These are phyloP conservation scores for Nyssa sinensis DNA, from an alignment of 148 eudicot species.

Conservation along the genomic window DNA sequence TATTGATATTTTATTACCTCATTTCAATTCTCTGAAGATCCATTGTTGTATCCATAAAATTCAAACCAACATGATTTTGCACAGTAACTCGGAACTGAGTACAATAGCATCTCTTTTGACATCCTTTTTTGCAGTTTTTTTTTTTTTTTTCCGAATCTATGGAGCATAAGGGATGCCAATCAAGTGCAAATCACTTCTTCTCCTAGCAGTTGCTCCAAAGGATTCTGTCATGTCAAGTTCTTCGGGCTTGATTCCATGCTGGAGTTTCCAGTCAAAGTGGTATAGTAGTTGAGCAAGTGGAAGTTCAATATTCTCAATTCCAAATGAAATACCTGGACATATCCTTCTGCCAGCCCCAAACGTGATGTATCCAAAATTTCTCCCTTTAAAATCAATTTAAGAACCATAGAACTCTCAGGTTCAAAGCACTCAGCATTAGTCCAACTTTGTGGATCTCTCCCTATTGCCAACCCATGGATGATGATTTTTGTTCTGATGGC, in stretches of 20 bases:
- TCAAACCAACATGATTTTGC: not conserved
- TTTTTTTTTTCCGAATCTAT: not conserved
- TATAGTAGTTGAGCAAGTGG: constrained; percentile 18
- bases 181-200: constrained; percentile 17
- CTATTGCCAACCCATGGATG: constrained; percentile 32
- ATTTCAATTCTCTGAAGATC: not conserved
- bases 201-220: constrained; percentile 10
- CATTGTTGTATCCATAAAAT: not conserved
- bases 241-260: constrained; percentile 13
- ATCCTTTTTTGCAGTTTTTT: not conserved
- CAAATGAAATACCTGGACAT: constrained; percentile 28
- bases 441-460: constrained; percentile 27
- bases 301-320: constrained; percentile 19
- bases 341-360: constrained; percentile 24
- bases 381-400: constrained; percentile 15
- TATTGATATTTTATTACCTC: too few species aligned
- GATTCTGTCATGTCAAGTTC: constrained; percentile 22
- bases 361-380: constrained; percentile 18
- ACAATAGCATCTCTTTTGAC: too few species aligned
- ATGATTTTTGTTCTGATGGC: constrained; percentile 24
- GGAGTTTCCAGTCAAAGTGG: constrained; percentile 28
- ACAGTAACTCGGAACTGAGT: not conserved
- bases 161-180: constrained; percentile 6
- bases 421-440: constrained; percentile 8
- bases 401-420: constrained; percentile 21